Base-by-base conservation (phyloP, 176 grass and related monocot species). In the Areca catechu region DNA sequence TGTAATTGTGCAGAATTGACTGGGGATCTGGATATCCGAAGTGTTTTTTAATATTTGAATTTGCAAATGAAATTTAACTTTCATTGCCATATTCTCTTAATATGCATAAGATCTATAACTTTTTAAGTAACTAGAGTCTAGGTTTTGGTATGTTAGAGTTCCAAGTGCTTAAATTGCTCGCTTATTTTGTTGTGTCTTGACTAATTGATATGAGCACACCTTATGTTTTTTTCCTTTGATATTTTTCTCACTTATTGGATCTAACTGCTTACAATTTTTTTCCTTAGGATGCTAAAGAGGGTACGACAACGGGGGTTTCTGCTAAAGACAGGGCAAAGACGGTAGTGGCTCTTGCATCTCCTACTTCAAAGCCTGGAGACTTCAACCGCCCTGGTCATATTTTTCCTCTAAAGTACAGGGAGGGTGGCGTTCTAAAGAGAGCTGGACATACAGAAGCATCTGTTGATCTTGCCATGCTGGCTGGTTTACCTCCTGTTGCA, bases 371-470 rank as follows among this genome's bases (percentile, higher is more conserved):
- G 56, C 86, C 91, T 61, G 63, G 57, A 66, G 91, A 95, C 53
- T 87, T 95, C 53, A 90, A 95, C 53, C 70, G 91, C 5, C 91
- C 91, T 63, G 91, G 91, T 47, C 91, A 90, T 79, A 95, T 90
- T 64, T 95, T 86, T 51, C 91, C 91, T 71, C 74, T 95, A 62
- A 95, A 95, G 63, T 95, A 95, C 64, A 83, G 80, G 78, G 91
- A 96, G 76, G 91, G 91, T 22, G 91, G 91, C 65, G 91, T 96
- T 48, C 68, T 96, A 20, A 96, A 90, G 86, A 86, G 91, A 71
- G 91, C 86, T 73, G 91, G 91, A 30, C 91, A 96, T 78, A 95
- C 91, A 54, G 86, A 90, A 80, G 91, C 91, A 73, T 95, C 86
- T 19, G 86, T 95, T 60, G 91, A 95, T 72, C 83, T 95, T 53